These are phyloP conservation scores for Amanita pallidorosea DNA, from an alignment of 768 basidiomycete genomes.

Conservation along the genomic window DNA sequence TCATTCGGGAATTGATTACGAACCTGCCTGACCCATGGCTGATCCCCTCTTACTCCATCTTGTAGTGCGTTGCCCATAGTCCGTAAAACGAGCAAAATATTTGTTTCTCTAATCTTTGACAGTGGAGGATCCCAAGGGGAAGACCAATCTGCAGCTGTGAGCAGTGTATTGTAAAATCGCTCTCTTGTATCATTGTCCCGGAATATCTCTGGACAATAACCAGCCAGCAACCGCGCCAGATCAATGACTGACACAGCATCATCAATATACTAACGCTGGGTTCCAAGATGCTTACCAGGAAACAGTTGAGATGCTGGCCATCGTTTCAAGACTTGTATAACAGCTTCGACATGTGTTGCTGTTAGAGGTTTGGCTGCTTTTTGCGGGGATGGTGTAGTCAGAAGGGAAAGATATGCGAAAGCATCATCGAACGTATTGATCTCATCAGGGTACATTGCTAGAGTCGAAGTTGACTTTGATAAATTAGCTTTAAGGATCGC, in stretches of 20 bases:
- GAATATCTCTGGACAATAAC: slow-evolving; percentile 47
- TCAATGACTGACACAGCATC: slow-evolving; percentile 57
- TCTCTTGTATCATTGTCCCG: slow-evolving; percentile 30
- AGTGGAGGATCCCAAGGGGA: slow-evolving; percentile 43
- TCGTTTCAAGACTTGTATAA: slow-evolving; percentile 54
- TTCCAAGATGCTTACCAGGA: slow-evolving; percentile 36
- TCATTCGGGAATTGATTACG: slow-evolving; percentile 8
- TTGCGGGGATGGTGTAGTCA: slow-evolving; percentile 26
- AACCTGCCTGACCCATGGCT: slow-evolving; percentile 44
- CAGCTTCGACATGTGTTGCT: slow-evolving; percentile 44
- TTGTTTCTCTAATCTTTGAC: slow-evolving; percentile 72
- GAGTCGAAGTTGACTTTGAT: slow-evolving; percentile 53
- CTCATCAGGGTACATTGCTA: slow-evolving; percentile 65
- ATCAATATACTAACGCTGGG: slow-evolving; percentile 2
- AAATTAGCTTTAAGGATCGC: not conserved
- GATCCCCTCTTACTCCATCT: slow-evolving; percentile 34
- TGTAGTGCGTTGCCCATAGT: slow-evolving; percentile 74
- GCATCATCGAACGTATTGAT: slow-evolving; percentile 43
- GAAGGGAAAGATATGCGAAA: slow-evolving; percentile 47
- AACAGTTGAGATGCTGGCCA: slow-evolving; percentile 71
- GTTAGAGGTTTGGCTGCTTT: slow-evolving; percentile 24
- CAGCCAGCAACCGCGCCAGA: slow-evolving; percentile 65
- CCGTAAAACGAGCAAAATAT: slow-evolving; percentile 69
- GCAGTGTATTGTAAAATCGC: slow-evolving; percentile 48
- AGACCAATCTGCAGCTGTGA: slow-evolving; percentile 60